phyloP scores from a whole-genome alignment of 768 basidiomycete species.

The Rhizopogon sp. region DNA sequence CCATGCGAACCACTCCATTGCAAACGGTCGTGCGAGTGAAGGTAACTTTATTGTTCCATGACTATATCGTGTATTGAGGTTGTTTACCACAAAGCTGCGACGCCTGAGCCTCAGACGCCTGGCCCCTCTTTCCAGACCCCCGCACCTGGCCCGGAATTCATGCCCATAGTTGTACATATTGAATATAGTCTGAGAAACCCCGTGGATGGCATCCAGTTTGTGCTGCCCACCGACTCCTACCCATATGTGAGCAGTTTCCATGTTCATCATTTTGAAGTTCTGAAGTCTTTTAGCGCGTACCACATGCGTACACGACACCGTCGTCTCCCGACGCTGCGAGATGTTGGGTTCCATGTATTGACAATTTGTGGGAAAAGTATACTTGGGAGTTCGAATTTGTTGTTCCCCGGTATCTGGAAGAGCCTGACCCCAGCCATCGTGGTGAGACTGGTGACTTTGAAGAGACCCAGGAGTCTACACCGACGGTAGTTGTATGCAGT shows the following conservation, averaged over 20 bases:
- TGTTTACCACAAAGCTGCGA: conserved; percentile 44
- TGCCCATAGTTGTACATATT: conserved; percentile 71
- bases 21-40: conserved; percentile 48
- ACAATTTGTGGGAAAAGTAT: conserved; percentile 92
- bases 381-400: conserved; percentile 99
- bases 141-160: conserved; percentile 54
- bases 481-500: conserved; percentile 87
- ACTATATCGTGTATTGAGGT: conserved; percentile 5
- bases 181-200: conserved; percentile 81
- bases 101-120: conserved; percentile 80
- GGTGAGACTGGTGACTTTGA: conserved; percentile 38
- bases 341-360: conserved; percentile 98
- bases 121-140: conserved; percentile 31
- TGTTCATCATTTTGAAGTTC: conserved; percentile 4
- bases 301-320: conserved; percentile 88
- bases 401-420: conserved; percentile 80
- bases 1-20: conserved; percentile 29
- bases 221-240: conserved; percentile 74
- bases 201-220: conserved; percentile 80
- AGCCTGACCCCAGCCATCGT: conserved; percentile 30
- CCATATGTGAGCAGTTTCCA: conserved; percentile 61
- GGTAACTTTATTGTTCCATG: conserved; percentile 30
- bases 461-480: conserved; percentile 55
- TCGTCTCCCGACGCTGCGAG: conserved; percentile 88
- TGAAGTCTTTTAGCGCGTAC: conserved; percentile 61